A percentile compares a stretch with the other conserved stretches of the same genome.
phyloP scores from a whole-genome alignment of 192 early-diverging fungal species.

The Coemansia sp. region DNA sequence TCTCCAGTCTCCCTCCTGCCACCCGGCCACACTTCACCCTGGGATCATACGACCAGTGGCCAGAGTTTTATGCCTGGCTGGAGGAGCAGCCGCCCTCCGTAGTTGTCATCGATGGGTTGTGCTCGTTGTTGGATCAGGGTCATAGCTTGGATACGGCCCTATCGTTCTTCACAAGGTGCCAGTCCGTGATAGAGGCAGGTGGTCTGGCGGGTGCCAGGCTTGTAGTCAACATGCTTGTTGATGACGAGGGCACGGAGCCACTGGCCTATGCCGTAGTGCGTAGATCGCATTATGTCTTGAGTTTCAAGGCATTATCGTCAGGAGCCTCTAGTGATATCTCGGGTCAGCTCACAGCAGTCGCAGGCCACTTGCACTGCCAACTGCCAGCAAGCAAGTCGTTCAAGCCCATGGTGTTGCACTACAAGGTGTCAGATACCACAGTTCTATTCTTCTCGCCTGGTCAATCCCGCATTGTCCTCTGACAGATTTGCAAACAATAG shows the following conservation, averaged over 20 bases:
- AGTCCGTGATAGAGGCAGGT: constrained; percentile 19
- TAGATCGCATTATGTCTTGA: constrained; percentile 29
- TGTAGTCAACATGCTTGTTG: constrained; percentile 26
- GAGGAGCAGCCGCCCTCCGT: not conserved
- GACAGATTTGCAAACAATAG: not conserved
- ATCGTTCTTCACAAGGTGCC: constrained; percentile 20
- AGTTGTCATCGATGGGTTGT: constrained; percentile 31
- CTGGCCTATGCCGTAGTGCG: constrained; percentile 20
- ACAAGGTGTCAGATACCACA: constrained; percentile 30
- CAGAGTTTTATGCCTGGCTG: constrained; percentile 24
- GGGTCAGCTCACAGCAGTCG: constrained; percentile 40
- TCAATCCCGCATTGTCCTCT: constrained; percentile 44
- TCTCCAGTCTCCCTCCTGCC: not conserved
- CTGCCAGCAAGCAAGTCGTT: constrained; percentile 13
- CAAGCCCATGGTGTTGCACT: constrained; percentile 34
- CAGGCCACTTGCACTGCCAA: constrained; percentile 37
- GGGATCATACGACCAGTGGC: constrained; percentile 7
- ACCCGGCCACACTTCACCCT: constrained; percentile 32
- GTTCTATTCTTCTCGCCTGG: constrained; percentile 49
- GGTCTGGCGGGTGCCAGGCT: not conserved
- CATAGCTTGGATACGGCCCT: not conserved
- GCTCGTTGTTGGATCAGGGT: constrained; percentile 30
- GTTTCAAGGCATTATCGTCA: constrained; percentile 26
- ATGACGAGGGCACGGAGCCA: constrained; percentile 20
- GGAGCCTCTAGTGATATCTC: constrained; percentile 40